phyloP scores from a whole-genome alignment of 805 yeast species.

The Vanderwaltozyma tropicalis region DNA sequence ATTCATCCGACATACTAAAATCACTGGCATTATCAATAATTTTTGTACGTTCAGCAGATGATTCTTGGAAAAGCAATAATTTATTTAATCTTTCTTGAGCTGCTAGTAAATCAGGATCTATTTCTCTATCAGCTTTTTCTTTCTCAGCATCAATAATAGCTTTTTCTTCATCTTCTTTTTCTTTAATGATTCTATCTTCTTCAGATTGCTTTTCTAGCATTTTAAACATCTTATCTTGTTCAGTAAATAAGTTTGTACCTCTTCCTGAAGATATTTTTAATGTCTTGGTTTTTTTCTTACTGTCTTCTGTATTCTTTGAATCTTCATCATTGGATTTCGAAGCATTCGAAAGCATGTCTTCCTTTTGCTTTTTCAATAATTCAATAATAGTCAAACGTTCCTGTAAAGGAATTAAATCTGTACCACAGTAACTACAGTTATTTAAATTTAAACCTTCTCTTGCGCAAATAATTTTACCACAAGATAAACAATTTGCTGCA shows the following conservation, averaged over 20 bases:
- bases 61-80: conserved; percentile 68
- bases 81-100: conserved; percentile 72
- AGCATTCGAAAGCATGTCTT: conserved; percentile 26
- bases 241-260: conserved; percentile 54
- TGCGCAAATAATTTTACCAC: conserved; percentile 88
- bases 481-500: conserved; percentile 87
- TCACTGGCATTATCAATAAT: conserved; percentile 92
- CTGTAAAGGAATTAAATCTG: conserved; percentile 48
- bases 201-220: conserved; percentile 42
- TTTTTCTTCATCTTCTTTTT: conserved; percentile 20
- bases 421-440: conserved; percentile 78
- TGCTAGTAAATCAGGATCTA: conserved; percentile 43
- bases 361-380: conserved; percentile 45
- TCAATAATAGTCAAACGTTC: conserved; percentile 51
- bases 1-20: conserved; percentile 40
- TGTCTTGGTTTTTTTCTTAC: conserved; percentile 29
- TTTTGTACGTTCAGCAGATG: conserved; percentile 81
- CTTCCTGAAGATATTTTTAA: conserved; percentile 51
- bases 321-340: conserved; percentile 10
- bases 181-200: conserved; percentile 29
- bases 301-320: conserved; percentile 13
- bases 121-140: conserved; percentile 30
- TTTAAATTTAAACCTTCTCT: conserved; percentile 70
- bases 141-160: conserved; percentile 22
- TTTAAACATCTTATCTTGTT: conserved; percentile 56